Base-by-base conservation (phyloP, 805 yeast genomes). In the Candida parachauliodes region DNA sequence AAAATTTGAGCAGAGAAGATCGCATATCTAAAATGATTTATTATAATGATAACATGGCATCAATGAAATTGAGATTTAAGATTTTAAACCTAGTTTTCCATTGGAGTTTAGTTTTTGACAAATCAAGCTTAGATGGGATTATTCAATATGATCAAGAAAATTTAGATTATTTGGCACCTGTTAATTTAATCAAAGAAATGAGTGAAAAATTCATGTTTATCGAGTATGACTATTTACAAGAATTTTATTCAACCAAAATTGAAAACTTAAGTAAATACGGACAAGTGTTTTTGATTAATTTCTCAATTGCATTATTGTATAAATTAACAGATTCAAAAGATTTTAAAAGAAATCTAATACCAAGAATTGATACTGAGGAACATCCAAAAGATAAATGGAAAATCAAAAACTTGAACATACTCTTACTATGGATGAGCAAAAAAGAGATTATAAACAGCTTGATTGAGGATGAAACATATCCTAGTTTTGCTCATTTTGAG, bases 21-120 rank as follows among this genome's bases (percentile, higher is more conserved):
- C 21, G 29, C 10, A 22, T 28, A 1, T 12, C 9, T 8, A 32
- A 36, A 27, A 20, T 27, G 21, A 17, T 35, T 7, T 43, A 43
- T 8, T 47, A 26, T 29, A 45, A 47, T 39, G 66, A 60, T 39
- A 57, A 55, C 39, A 27, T 47, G 37, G 55, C 52, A 25, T 59
- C 66, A 1, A 54, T 62, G 57, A 20, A 20, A 8, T 34, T 57
- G 4, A 49, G 70, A n/a, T 50, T 47, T 40, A 50, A 46, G 20
- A 43, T 57, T 14, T 18, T 47, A 4, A 20, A 38, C 11, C 31
- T 53, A 25, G 41, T 51, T 1, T 55, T 47, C 36, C 48, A 48
- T 32, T 39, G 55, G 39, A 41, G 54, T 14, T 21, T 26, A 18
- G 14, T 31, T n/a, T 40, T 36, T 34, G 35, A 29, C 18, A 8